phyloP scores from a whole-genome alignment of 225 moss, liverwort and hornwort genomes.

The Pseudisothecium myosuroides region DNA sequence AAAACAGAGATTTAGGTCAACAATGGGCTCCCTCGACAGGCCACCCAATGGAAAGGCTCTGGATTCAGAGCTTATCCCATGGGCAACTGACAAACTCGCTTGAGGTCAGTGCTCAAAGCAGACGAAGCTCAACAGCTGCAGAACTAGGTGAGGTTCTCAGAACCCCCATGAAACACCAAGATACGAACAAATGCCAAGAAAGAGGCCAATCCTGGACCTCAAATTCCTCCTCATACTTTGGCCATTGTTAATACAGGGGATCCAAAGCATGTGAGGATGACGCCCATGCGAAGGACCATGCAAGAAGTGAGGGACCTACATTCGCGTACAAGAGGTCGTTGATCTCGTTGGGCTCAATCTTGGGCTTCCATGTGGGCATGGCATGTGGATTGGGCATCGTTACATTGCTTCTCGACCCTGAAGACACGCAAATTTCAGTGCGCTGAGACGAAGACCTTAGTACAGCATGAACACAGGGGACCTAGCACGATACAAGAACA shows the following conservation, averaged over 20 bases:
- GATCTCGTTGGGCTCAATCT: conserved; percentile 42
- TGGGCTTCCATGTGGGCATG: conserved; percentile 37
- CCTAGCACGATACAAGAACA: background rate
- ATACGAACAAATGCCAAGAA: conserved; percentile 7
- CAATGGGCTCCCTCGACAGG: background rate
- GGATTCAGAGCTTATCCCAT: background rate
- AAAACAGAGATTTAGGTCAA: background rate
- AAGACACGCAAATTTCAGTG: background rate
- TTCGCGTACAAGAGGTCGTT: conserved; percentile 41
- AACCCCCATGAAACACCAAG: background rate
- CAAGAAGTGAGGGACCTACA: conserved; percentile 18
- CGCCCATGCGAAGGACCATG: background rate
- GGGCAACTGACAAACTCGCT: background rate
- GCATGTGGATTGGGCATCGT: conserved; percentile 32
- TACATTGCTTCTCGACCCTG: conserved; percentile 27
- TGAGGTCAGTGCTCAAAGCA: background rate
- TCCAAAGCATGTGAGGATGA: background rate
- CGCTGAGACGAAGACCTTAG: background rate
- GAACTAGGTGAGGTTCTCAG: background rate
- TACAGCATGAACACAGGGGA: background rate
- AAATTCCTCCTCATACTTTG: background rate
- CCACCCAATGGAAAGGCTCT: background rate
- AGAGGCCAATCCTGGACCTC: background rate
- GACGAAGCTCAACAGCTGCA: background rate
- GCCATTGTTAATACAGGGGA: background rate